These are phyloP conservation scores for Zoysia japonica DNA, from an alignment of 176 grass and related monocot species.

Conservation along the genomic window DNA sequence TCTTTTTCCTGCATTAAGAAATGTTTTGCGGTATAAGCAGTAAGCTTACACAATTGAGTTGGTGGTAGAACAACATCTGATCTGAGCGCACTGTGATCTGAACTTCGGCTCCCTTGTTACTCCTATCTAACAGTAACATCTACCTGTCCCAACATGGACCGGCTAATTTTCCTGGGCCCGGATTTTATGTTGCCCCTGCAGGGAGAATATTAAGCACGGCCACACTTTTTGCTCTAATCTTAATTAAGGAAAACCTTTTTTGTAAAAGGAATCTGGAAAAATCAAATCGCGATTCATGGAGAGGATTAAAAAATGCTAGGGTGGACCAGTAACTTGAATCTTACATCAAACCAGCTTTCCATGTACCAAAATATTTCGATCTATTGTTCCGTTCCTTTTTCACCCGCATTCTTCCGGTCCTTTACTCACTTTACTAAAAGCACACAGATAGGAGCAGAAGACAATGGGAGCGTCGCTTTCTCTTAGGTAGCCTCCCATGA, in stretches of 20 bases:
- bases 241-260: not conserved
- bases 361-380: not conserved
- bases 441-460: not conserved
- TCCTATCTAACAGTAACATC: not conserved
- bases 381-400: constrained; percentile 5
- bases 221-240: not conserved
- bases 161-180: not conserved
- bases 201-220: not conserved
- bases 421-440: constrained; percentile 51
- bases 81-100: constrained; percentile 13
- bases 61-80: constrained; percentile 25
- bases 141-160: constrained; percentile 5
- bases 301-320: not conserved
- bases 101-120: constrained; percentile 7
- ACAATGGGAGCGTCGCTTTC: constrained; percentile 40
- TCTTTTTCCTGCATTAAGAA: not conserved
- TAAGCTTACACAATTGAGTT: constrained; percentile 18
- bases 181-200: not conserved
- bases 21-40: constrained; percentile 29
- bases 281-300: not conserved
- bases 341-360: not conserved
- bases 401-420: not conserved
- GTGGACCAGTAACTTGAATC: constrained; percentile 12
- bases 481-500: constrained; percentile 18
- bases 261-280: not conserved